Conservation (phyloP, 2,329 filamentous ascomycete genomes). For the Coniochaeta sp. region DNA sequence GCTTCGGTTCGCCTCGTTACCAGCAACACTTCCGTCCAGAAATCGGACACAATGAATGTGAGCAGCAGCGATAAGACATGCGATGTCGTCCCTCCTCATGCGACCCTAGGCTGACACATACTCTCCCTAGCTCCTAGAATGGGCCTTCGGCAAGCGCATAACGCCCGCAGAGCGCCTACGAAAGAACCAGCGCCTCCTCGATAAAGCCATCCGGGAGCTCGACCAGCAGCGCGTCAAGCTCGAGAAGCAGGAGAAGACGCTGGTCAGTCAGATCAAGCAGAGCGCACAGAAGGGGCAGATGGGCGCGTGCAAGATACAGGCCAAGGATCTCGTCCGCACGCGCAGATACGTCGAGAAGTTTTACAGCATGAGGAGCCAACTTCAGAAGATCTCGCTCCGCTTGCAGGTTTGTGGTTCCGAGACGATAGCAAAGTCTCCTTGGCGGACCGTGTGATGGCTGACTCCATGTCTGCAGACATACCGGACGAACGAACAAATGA, state of each 20-base stretch:
- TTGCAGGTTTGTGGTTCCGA: constrained; percentile 61
- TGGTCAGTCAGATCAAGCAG: constrained; percentile 94
- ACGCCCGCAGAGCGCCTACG: constrained; percentile 87
- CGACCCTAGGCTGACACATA: constrained; percentile 15
- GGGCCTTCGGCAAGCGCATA: constrained; percentile 99
- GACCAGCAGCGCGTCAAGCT: constrained; percentile 93
- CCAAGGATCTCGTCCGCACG: constrained; percentile 91
- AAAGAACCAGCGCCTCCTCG: constrained; percentile 92
- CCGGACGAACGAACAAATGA: constrained; percentile 98
- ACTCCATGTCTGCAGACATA: constrained; percentile 59
- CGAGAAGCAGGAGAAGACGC: constrained; percentile 97
- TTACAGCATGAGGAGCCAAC: constrained; percentile 93
- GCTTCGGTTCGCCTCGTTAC: background rate
- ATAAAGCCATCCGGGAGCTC: constrained; percentile 94
- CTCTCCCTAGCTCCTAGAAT: constrained; percentile 77
- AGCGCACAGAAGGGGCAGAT: constrained; percentile 97
- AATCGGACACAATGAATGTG: constrained; percentile 48
- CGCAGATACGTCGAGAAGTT: constrained; percentile 96
- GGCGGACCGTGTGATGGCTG: background rate
- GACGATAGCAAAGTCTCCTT: background rate
- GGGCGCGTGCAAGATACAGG: constrained; percentile 97
- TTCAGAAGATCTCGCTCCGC: constrained; percentile 90
- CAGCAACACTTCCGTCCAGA: background rate
- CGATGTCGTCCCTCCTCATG: background rate
- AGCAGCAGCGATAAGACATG: constrained; percentile 5